Conservation (phyloP, 345 rosid species). For the Erodium maritimum region DNA sequence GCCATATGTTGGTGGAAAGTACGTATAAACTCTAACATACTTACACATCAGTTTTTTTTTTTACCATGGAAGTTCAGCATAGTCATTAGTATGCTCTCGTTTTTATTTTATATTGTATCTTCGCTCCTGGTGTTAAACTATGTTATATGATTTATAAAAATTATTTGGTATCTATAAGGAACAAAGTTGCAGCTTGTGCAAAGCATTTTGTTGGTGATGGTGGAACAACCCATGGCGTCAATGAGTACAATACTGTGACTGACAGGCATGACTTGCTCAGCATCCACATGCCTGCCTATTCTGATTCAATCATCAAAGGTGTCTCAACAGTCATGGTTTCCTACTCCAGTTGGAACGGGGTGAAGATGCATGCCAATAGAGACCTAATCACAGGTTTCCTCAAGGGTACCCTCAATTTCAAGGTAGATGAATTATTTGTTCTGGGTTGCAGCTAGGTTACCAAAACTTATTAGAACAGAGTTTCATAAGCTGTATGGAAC, state of each 20-base stretch:
- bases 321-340: constrained; percentile 91
- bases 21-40: constrained; percentile 9
- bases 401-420: constrained; percentile 66
- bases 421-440: constrained; percentile 25
- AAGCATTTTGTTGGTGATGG: constrained; percentile 98
- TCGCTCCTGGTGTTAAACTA: too few species aligned
- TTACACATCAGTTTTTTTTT: too few species aligned
- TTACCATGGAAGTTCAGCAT: too few species aligned
- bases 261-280: constrained; percentile 63
- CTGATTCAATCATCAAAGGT: constrained; percentile 66
- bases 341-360: constrained; percentile 92
- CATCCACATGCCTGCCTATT: constrained; percentile 75
- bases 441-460: too few species aligned
- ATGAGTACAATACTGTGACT: constrained; percentile 65
- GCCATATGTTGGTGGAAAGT: constrained; percentile 91
- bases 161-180: constrained; percentile 49
- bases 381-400: constrained; percentile 68
- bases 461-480: too few species aligned
- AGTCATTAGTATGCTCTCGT: too few species aligned
- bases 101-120: too few species aligned
- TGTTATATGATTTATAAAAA: too few species aligned
- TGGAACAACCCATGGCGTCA: constrained; percentile 77
- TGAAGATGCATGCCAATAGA: constrained; percentile 84
- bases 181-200: constrained; percentile 86
- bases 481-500: too few species aligned